Evolutionary conservation across 257 asterid genomes (phyloP).

Genomic region (Sherardia arvensis): DNA sequence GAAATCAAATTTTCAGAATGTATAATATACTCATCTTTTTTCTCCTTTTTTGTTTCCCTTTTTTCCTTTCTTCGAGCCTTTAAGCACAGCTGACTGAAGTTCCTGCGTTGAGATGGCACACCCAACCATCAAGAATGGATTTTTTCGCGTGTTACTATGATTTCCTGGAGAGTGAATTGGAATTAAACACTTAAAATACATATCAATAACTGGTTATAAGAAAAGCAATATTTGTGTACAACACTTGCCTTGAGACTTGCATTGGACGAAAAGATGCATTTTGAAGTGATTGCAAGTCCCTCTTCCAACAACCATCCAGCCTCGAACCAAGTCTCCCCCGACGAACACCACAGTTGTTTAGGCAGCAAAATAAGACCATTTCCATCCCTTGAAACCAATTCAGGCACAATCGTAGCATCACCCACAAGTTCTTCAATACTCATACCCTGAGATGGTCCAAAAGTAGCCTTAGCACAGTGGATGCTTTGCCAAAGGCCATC

Average conservation of each 20-base stretch:
- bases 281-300: not conserved
- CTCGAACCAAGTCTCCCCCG: constrained; percentile 9
- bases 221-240: too few relatives aligned
- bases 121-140: not conserved
- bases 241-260: not conserved
- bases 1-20: not conserved
- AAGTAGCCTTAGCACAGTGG: constrained; percentile 27
- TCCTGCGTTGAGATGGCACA: too few relatives aligned
- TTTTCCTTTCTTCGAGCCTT: not conserved
- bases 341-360: constrained; percentile 72
- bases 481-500: constrained; percentile 54
- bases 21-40: too few relatives aligned
- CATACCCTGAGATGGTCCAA: constrained; percentile 20
- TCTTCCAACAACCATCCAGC: not conserved
- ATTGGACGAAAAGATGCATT: not conserved
- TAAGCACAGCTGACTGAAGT: not conserved
- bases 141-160: not conserved
- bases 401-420: constrained; percentile 9
- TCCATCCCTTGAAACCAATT: constrained; percentile 36
- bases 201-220: not conserved
- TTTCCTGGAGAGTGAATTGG: not conserved
- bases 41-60: too few relatives aligned
- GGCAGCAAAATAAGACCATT: constrained; percentile 52
- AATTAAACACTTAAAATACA: not conserved
- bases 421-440: constrained; percentile 36